Conservation (phyloP, 2,329 filamentous ascomycete species). For the Pseudogymnoascus sp. region DNA sequence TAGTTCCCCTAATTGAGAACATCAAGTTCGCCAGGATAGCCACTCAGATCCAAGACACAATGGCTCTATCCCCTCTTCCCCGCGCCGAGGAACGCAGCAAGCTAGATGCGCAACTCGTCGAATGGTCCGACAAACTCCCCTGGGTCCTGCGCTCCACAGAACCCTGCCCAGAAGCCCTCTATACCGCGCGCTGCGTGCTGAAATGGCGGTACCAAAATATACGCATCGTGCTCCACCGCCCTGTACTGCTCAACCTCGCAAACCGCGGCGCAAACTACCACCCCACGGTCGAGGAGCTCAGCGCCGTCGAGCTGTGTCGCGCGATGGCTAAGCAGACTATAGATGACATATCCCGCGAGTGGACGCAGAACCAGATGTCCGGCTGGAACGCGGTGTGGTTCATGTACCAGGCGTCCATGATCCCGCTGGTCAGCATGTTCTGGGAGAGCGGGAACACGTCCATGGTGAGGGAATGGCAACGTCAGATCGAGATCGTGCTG, state of each 20-base stretch:
- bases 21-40: slow-evolving; percentile 73
- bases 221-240: slow-evolving; percentile 66
- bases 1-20: slow-evolving; percentile 65
- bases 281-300: slow-evolving; percentile 50
- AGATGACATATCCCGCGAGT: slow-evolving; percentile 61
- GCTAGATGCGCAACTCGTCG: slow-evolving; percentile 59
- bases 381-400: slow-evolving; percentile 80
- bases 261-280: slow-evolving; percentile 20
- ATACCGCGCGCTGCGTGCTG: slow-evolving; percentile 64
- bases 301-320: slow-evolving; percentile 59
- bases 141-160: slow-evolving; percentile 55
- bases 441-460: slow-evolving; percentile 42
- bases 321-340: slow-evolving; percentile 62
- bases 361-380: slow-evolving; percentile 63
- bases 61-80: slow-evolving; percentile 61
- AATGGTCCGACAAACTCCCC: slow-evolving; percentile 65
- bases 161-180: slow-evolving; percentile 60
- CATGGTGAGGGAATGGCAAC: slow-evolving; percentile 37
- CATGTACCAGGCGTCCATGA: slow-evolving; percentile 71
- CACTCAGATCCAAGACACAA: slow-evolving; percentile 65
- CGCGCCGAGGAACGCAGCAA: slow-evolving; percentile 56
- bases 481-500: slow-evolving; percentile 49
- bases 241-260: slow-evolving; percentile 59
- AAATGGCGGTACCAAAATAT: slow-evolving; percentile 76
- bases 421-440: slow-evolving; percentile 67